These are phyloP conservation scores for Acanthamoeba healyi DNA, from an alignment of 208 protist species.

Conservation along the genomic window DNA sequence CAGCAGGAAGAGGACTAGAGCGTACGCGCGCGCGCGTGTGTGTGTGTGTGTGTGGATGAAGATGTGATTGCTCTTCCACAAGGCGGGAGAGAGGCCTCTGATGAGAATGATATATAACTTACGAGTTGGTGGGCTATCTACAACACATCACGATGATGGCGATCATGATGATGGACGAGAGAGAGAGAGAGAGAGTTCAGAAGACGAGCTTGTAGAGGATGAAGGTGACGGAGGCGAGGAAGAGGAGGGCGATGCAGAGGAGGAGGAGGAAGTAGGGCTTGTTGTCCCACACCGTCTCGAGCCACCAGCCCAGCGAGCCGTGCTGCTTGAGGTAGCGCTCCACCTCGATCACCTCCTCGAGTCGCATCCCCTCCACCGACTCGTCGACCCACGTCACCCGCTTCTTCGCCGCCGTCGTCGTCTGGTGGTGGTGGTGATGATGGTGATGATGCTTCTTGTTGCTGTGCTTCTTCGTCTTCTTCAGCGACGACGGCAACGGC, in stretches of 20 bases:
- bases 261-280: constrained; percentile 26
- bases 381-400: constrained; percentile 31
- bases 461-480: too few species aligned
- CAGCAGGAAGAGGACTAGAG: neutral
- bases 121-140: neutral
- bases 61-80: too few species aligned
- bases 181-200: neutral
- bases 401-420: neutral
- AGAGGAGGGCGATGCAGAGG: neutral
- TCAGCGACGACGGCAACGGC: neutral
- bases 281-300: neutral
- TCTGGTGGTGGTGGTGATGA: neutral
- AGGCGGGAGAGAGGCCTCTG: too few species aligned
- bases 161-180: too few species aligned
- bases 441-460: neutral
- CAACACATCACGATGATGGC: neutral
- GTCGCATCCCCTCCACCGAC: neutral
- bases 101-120: neutral
- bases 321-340: constrained; percentile 43
- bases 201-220: constrained; percentile 32
- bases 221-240: neutral
- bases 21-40: too few species aligned
- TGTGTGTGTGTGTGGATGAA: too few species aligned
- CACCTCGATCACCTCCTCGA: constrained; percentile 32
- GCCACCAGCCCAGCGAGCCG: constrained; percentile 19